phyloP scores from a whole-genome alignment of 1,284 basidiomycete species.

The Sanghuangporus sanghuang region DNA sequence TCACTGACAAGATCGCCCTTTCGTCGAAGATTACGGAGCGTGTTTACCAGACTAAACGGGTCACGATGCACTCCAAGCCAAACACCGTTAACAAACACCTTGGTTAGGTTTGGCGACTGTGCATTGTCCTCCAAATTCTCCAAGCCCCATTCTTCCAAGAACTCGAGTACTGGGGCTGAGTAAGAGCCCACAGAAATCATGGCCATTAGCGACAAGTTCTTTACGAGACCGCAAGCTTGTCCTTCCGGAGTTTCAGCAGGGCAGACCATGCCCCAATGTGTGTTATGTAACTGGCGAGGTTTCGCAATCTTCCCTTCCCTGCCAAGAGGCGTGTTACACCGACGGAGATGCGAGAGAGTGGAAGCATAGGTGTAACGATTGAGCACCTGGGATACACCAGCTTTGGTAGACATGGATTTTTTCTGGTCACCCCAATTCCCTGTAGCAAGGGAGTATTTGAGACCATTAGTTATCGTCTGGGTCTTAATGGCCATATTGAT shows the following conservation, averaged over 20 bases:
- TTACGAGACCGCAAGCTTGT: constrained; percentile 98
- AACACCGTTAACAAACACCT: constrained; percentile 99
- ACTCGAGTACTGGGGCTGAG: constrained; percentile 96
- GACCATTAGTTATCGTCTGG: constrained; percentile 95
- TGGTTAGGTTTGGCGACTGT: constrained; percentile 81
- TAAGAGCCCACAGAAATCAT: constrained; percentile 98
- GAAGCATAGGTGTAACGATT: constrained; percentile 99
- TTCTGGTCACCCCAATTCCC: constrained; percentile 99
- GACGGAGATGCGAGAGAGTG: constrained; percentile 94
- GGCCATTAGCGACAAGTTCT: constrained; percentile 97
- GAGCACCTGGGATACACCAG: constrained; percentile 97
- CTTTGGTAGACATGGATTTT: constrained; percentile 96
- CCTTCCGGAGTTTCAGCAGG: constrained; percentile 99
- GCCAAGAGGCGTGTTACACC: constrained; percentile 97
- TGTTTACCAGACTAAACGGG: constrained; percentile 87
- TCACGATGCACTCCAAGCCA: constrained; percentile 99
- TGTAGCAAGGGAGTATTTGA: constrained; percentile 97
- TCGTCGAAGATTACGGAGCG: constrained; percentile 87
- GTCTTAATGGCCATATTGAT: constrained; percentile 91
- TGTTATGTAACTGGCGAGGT: constrained; percentile 98
- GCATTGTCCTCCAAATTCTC: constrained; percentile 90
- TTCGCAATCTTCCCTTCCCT: constrained; percentile 99
- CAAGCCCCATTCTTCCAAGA: constrained; percentile 97
- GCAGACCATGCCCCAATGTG: constrained; percentile 99
- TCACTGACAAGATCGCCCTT: constrained; percentile 96